Evolutionary conservation across 2,329 filamentous ascomycete genomes (phyloP).

Genomic region (Hymenoscyphus infarciens): DNA sequence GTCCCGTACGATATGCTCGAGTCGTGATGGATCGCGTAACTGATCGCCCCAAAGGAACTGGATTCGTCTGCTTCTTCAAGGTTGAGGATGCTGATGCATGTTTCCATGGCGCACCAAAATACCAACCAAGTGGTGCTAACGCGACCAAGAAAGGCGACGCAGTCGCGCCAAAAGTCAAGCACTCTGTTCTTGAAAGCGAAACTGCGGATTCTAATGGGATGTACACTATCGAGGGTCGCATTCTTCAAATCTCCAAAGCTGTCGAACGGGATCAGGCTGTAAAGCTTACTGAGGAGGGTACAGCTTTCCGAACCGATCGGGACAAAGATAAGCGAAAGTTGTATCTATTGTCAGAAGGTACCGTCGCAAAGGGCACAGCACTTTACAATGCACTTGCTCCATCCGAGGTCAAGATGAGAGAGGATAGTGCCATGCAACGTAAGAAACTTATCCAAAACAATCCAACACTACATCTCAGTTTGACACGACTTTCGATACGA

Average conservation of each 20-base stretch:
- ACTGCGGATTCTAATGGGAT: conserved; percentile 74
- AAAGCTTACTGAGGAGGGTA: conserved; percentile 68
- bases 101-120: conserved; percentile 68
- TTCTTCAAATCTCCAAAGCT: conserved; percentile 79
- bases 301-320: conserved; percentile 56
- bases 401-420: conserved; percentile 81
- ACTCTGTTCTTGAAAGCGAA: conserved; percentile 86
- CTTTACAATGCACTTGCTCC: conserved; percentile 73
- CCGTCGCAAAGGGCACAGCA: conserved; percentile 71
- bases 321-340: conserved; percentile 88
- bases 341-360: conserved; percentile 84
- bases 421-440: conserved; percentile 81
- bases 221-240: conserved; percentile 87
- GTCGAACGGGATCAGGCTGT: conserved; percentile 79
- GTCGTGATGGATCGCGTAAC: conserved; percentile 85
- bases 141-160: conserved; percentile 31
- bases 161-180: conserved; percentile 51
- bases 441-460: conserved; percentile 90
- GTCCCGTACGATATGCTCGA: conserved; percentile 82
- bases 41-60: conserved; percentile 84
- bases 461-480: conserved; percentile 79
- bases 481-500: conserved; percentile 86
- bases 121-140: conserved; percentile 41
- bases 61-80: conserved; percentile 89
- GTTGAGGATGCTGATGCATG: conserved; percentile 72